Evolutionary conservation across 2,329 filamentous ascomycete genomes (phyloP).

Genomic region (Diaporthe citriasiana): DNA sequence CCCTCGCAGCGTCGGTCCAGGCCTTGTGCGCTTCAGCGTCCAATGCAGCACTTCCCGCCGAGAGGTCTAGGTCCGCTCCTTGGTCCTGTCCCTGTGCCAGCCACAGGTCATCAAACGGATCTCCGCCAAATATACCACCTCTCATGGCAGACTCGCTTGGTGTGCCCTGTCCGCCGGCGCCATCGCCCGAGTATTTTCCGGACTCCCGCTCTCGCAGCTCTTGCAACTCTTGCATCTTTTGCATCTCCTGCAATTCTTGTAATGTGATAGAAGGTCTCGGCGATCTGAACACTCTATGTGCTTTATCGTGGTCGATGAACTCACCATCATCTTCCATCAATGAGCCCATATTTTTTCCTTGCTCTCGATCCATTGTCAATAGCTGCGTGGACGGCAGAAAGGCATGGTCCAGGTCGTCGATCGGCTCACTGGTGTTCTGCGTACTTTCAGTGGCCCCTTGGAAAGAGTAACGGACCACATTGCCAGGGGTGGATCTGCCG

Average conservation of each 20-base stretch:
- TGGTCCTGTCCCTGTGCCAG: neutral
- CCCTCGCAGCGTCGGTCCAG: conserved; percentile 25
- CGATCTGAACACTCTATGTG: conserved; percentile 37
- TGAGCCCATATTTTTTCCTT: neutral
- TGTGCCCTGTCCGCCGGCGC: no score
- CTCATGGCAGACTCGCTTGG: neutral
- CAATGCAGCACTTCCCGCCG: neutral
- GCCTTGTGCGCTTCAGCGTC: conserved; percentile 27
- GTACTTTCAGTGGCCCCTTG: neutral
- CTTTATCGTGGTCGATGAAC: conserved; percentile 37
- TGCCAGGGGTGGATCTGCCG: conserved; percentile 35
- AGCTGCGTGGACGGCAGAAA: neutral
- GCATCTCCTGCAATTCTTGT: conserved; percentile 33
- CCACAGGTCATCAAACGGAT: conserved; percentile 12
- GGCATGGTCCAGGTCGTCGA: neutral
- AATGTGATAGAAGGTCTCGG: conserved; percentile 39
- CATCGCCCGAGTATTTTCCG: neutral
- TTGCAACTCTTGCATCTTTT: conserved; percentile 33
- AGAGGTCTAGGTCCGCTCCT: neutral
- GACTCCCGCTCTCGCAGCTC: conserved; percentile 31
- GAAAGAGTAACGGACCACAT: neutral
- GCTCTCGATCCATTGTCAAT: neutral
- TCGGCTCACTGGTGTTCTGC: neutral
- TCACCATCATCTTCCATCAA: neutral
- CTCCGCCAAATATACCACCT: neutral